Base-by-base conservation (phyloP, 2,329 filamentous ascomycete species). In the Cordyceps pruinosa region DNA sequence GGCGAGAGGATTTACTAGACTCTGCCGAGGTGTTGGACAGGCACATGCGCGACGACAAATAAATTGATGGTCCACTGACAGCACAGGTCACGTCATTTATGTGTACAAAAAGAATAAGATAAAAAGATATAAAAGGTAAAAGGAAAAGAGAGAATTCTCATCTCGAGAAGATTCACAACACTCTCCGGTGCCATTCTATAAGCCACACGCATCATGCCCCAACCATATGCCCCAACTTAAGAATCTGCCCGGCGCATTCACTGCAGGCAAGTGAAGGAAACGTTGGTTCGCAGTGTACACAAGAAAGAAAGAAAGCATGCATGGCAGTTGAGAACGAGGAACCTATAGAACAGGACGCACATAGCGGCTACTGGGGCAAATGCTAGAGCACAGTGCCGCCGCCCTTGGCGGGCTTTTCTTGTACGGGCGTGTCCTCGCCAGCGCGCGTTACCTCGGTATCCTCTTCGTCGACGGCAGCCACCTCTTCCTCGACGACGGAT, bases 401-500 rank as follows among this genome's bases (percentile, higher is more conserved):
- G 37, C 50, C 50, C 37, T 37, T 54, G 15, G 51, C 51, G 26
- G 45, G 50, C 34, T 41, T 55, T 48, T 58, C 54, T 56, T 56
- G 45, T 35, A 56, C 54, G 21, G 45, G 54, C 26, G 34, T 49
- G 37, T 56, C 37, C 45, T 56, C 35, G 3, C 54, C 54, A 2
- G 54, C 54, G 21, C 28, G 45, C 3, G 54, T 37, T 56, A 49
- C 46, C 52, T 50, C 5, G 50, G 25, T 15, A 44, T 59, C 34
- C 21, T 56, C 54, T 17, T 34, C 53, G 21, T 49, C 54, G 9
- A 49, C 35, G n/a, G 48, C 34, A 9, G 44, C 53, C 9, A 46
- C 74, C 59, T 82, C 79, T 63, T 83, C 80, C 60, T 81, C 77
- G 19, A 23, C 39, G 50, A 82, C 75, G 1, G 75, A 70, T 4